Percentiles rank a stretch among this genome's conserved stretches.
Evolutionary conservation across 2,329 filamentous ascomycete species (phyloP).

Genomic region (Aureobasidium vineae): DNA sequence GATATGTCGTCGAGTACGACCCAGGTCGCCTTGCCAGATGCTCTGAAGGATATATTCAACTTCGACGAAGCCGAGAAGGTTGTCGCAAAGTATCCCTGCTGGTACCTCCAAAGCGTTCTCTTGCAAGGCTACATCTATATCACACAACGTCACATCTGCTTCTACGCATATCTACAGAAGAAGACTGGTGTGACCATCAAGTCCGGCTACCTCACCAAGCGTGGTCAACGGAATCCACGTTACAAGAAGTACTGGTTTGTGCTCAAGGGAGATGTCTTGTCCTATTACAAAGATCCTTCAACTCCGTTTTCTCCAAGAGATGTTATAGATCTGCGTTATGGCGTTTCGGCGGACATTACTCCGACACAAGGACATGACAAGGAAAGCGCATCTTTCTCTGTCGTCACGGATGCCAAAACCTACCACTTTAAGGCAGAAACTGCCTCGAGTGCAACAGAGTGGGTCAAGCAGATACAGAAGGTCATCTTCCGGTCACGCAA

Average conservation of each 20-base stretch:
- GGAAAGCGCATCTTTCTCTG: conserved; percentile 72
- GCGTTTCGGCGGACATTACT: conserved; percentile 75
- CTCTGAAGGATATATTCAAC: conserved; percentile 64
- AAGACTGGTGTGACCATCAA: conserved; percentile 74
- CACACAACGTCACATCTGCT: conserved; percentile 88
- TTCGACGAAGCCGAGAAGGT: conserved; percentile 82
- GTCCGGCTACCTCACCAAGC: conserved; percentile 84
- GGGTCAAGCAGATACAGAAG: conserved; percentile 90
- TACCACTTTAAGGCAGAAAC: conserved; percentile 92
- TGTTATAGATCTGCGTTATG: conserved; percentile 88
- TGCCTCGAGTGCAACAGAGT: conserved; percentile 83
- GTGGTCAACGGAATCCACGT: conserved; percentile 80
- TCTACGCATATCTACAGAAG: conserved; percentile 95
- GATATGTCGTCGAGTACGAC: conserved; percentile 22
- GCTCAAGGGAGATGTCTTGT: conserved; percentile 85
- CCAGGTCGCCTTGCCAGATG: conserved; percentile 26
- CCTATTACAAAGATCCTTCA: conserved; percentile 80
- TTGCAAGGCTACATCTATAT: conserved; percentile 96
- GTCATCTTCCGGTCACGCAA: conserved; percentile 96
- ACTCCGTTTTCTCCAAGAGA: conserved; percentile 90
- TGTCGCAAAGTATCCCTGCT: conserved; percentile 88
- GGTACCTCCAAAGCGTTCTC: conserved; percentile 85
- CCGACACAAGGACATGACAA: conserved; percentile 67
- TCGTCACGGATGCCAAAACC: conserved; percentile 77
- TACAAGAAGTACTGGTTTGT: conserved; percentile 93